phyloP scores from a whole-genome alignment of 176 grass and related monocot species.

The Typha latifolia region DNA sequence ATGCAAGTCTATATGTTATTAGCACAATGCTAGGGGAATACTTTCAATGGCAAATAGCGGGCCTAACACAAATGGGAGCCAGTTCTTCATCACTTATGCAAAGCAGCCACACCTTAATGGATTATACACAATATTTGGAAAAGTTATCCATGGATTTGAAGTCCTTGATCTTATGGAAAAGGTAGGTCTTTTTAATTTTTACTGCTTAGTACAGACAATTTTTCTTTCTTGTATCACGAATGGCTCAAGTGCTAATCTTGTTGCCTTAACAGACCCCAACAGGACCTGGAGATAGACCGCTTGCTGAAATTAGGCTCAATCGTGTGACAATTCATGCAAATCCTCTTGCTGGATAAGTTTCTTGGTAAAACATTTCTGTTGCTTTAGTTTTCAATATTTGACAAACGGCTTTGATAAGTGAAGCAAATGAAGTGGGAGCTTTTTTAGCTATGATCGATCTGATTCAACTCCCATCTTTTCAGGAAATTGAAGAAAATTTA shows the following conservation, averaged over 20 bases:
- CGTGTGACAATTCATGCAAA: slow-evolving; percentile 91
- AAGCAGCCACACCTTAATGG: slow-evolving; percentile 97
- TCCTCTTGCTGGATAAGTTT: slow-evolving; percentile 46
- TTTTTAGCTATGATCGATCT: neutral
- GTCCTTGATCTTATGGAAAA: slow-evolving; percentile 98
- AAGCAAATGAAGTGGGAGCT: neutral
- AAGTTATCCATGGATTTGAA: slow-evolving; percentile 98
- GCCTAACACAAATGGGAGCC: slow-evolving; percentile 87
- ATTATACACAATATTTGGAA: slow-evolving; percentile 91
- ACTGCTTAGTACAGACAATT: neutral
- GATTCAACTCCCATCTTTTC: neutral
- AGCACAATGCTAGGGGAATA: slow-evolving; percentile 75
- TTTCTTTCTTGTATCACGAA: neutral
- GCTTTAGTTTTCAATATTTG: neutral
- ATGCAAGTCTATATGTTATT: slow-evolving; percentile 8
- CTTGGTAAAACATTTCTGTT: neutral
- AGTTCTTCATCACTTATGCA: slow-evolving; percentile 93
- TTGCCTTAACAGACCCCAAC: slow-evolving; percentile 45
- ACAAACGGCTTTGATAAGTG: neutral
- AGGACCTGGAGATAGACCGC: slow-evolving; percentile 74
- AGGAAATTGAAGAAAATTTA: neutral
- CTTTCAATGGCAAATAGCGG: slow-evolving; percentile 93
- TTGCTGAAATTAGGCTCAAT: slow-evolving; percentile 87
- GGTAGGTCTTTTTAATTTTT: slow-evolving; percentile 17
- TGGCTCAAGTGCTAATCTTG: neutral